phyloP scores from a whole-genome alignment of 371 early-diverging fungal species.

The Rhizopus delemar region DNA sequence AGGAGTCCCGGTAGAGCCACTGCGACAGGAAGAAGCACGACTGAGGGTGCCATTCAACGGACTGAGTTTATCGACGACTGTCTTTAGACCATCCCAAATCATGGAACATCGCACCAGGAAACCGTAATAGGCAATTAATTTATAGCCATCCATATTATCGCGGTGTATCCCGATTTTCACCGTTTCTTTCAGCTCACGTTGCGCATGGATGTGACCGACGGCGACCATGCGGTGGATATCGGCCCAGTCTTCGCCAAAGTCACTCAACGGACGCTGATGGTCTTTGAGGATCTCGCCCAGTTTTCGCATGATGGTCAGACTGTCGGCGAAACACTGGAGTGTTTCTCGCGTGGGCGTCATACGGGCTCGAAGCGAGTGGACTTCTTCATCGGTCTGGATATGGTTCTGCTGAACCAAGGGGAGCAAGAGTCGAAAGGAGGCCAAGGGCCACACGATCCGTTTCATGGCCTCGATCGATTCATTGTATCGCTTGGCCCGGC shows the following conservation, averaged over 20 bases:
- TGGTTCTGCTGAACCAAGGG: slow-evolving; percentile 23
- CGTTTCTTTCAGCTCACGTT: slow-evolving; percentile 15
- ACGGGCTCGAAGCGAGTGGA: slow-evolving; percentile 7
- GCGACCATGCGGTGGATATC: slow-evolving; percentile 26
- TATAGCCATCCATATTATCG: slow-evolving; percentile 20
- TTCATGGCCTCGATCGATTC: slow-evolving; percentile 43
- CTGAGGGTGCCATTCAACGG: slow-evolving; percentile 25
- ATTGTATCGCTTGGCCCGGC: slow-evolving; percentile 36
- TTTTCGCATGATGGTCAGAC: slow-evolving; percentile 23
- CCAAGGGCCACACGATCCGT: slow-evolving; percentile 36
- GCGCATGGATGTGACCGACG: slow-evolving; percentile 16
- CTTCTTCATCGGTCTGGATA: neutral
- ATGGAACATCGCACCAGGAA: slow-evolving; percentile 29
- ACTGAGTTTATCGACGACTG: slow-evolving; percentile 27
- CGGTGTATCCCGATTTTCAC: slow-evolving; percentile 15
- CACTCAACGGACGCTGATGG: slow-evolving; percentile 17
- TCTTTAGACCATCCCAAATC: slow-evolving; percentile 31
- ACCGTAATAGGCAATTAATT: slow-evolving; percentile 26
- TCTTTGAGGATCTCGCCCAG: slow-evolving; percentile 20
- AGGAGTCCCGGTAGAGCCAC: slow-evolving; percentile 10
- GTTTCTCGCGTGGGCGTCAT: slow-evolving; percentile 22
- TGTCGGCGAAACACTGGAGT: slow-evolving; percentile 21
- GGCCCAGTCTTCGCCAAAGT: slow-evolving; percentile 24
- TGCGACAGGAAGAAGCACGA: slow-evolving; percentile 14
- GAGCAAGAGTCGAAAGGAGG: slow-evolving; percentile 34